phyloP scores from a whole-genome alignment of 2,329 filamentous ascomycete species.

The Lachnellula occidentalis region DNA sequence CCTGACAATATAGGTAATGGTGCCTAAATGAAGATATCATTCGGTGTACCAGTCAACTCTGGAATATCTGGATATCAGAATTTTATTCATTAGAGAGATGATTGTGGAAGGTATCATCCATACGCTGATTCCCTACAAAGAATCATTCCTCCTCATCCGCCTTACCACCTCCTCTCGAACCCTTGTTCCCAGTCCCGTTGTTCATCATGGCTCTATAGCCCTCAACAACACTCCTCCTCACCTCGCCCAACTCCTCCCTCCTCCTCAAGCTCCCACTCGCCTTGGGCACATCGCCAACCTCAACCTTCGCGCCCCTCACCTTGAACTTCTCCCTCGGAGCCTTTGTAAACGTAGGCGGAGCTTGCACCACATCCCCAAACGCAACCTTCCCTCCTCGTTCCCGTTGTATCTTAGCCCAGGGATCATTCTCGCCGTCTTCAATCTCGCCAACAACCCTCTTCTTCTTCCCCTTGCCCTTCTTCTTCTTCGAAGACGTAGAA shows the following conservation, averaged over 20 bases:
- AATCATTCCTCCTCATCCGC: no score
- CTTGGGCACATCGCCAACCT: slow-evolving; percentile 64
- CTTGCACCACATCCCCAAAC: slow-evolving; percentile 35
- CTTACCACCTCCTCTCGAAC: neutral
- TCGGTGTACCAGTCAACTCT: no score
- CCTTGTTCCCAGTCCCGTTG: slow-evolving; percentile 32
- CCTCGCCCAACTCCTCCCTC: slow-evolving; percentile 66
- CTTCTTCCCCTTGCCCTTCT: slow-evolving; percentile 25
- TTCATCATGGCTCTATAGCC: slow-evolving; percentile 67
- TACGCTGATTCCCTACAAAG: no score
- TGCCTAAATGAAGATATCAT: no score
- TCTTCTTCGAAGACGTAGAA: slow-evolving; percentile 30
- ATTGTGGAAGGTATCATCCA: no score
- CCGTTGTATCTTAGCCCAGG: slow-evolving; percentile 29
- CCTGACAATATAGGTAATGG: no score
- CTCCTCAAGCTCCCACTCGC: slow-evolving; percentile 64
- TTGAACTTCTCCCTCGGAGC: slow-evolving; percentile 31
- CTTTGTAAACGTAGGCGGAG: slow-evolving; percentile 30
- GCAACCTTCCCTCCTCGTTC: slow-evolving; percentile 24
- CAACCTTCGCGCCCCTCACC: slow-evolving; percentile 57
- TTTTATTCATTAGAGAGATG: no score
- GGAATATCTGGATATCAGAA: no score
- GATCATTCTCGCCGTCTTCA: slow-evolving; percentile 32
- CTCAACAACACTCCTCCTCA: slow-evolving; percentile 66
- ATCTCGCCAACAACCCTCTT: slow-evolving; percentile 39